A percentile compares a stretch with the other conserved stretches of the same genome.
Evolutionary conservation across 2,329 filamentous ascomycete species (phyloP).

Genomic region (Paraconiothyrium brasiliense): DNA sequence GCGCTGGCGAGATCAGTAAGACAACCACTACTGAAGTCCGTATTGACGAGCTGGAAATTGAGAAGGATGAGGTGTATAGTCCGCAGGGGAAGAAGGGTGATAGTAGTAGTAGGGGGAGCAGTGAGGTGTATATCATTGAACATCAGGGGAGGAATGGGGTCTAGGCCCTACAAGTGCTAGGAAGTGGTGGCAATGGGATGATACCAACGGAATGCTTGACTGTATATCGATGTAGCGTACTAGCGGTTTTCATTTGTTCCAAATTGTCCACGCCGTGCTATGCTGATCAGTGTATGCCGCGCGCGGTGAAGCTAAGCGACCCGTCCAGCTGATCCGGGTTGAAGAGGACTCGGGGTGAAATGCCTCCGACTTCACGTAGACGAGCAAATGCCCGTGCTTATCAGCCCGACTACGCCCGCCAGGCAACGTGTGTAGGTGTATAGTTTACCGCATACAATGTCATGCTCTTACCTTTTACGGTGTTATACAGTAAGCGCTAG

Average conservation of each 20-base stretch:
- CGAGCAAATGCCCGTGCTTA: no score
- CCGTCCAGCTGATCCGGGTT: no score
- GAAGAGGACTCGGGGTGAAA: no score
- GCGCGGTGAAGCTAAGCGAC: no score
- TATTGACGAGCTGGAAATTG: slow-evolving; percentile 22
- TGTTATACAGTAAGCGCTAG: no score
- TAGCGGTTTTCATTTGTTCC: background rate
- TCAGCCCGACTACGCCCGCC: no score
- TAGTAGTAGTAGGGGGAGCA: slow-evolving; percentile 8
- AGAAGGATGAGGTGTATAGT: slow-evolving; percentile 17
- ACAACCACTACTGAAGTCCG: slow-evolving; percentile 31
- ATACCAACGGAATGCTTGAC: background rate
- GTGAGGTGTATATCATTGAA: slow-evolving; percentile 20
- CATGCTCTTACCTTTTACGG: no score
- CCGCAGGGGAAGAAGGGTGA: background rate
- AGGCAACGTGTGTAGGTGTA: no score
- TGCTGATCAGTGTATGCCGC: no score
- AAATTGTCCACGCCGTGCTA: no score
- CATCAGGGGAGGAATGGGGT: background rate
- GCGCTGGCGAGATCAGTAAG: slow-evolving; percentile 26
- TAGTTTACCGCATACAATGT: no score
- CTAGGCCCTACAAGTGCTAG: background rate
- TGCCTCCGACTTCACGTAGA: no score
- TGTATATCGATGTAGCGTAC: background rate
- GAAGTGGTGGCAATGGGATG: background rate